Percentiles rank a stretch among this genome's conserved stretches.
phyloP scores from a whole-genome alignment of 116 monocot genomes.

The Trichopus zeylanicus region DNA sequence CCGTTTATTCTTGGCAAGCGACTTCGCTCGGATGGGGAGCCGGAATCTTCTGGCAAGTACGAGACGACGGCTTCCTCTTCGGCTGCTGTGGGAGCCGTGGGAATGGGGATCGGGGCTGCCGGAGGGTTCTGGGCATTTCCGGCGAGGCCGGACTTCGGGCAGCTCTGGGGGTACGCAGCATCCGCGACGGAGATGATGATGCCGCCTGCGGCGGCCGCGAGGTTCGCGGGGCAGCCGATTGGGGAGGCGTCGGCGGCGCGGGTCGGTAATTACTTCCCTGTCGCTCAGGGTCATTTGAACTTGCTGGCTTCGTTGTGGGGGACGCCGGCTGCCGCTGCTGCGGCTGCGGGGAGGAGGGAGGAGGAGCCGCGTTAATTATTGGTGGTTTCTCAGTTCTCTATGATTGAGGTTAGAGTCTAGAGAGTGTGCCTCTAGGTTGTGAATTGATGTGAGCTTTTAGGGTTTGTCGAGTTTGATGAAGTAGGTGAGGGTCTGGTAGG shows the following conservation, averaged over 20 bases:
- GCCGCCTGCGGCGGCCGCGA: conserved; percentile 8
- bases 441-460: not conserved
- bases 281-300: conserved; percentile 44
- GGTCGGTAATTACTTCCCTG: conserved; percentile 41
- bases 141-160: conserved; percentile 49
- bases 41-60: not conserved
- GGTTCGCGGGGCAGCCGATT: too few species aligned
- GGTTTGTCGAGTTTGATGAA: conserved; percentile 2
- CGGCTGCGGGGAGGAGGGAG: conserved; percentile 30
- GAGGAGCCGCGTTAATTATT: conserved; percentile 43
- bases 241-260: conserved; percentile 43
- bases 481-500: conserved; percentile 5
- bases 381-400: not conserved
- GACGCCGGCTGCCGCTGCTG: conserved; percentile 17
- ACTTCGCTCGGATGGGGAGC: conserved; percentile 5
- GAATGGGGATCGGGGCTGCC: conserved; percentile 7
- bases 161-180: conserved; percentile 53
- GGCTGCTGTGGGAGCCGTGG: not conserved
- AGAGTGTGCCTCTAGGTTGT: not conserved
- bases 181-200: conserved; percentile 42
- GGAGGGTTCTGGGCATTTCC: conserved; percentile 61
- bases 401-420: conserved; percentile 16
- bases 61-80: not conserved
- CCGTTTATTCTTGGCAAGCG: conserved; percentile 14
- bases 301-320: conserved; percentile 44